Evolutionary conservation across 2,329 filamentous ascomycete genomes (phyloP).

Genomic region (Exophiala spinifera): DNA sequence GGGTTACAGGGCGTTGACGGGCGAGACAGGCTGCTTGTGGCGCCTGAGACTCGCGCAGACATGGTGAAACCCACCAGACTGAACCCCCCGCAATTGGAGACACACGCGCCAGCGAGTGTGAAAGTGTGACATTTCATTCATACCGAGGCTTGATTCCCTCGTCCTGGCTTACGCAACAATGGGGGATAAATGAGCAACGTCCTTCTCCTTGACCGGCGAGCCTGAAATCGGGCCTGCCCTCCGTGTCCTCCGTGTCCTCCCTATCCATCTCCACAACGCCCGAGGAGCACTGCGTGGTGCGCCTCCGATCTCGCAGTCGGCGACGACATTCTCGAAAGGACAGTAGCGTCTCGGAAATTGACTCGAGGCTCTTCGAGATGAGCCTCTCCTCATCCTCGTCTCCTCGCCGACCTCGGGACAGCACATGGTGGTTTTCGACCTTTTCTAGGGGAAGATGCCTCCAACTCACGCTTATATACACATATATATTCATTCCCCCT

Average conservation of each 20-base stretch:
- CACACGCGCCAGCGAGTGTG: background rate
- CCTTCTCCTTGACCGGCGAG: too few species aligned
- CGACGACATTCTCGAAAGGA: conserved; percentile 13
- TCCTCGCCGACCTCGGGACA: conserved; percentile 19
- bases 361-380: conserved; percentile 7
- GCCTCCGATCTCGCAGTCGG: conserved; percentile 16
- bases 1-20: background rate
- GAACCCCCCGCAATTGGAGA: background rate
- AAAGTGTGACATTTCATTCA: too few species aligned
- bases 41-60: background rate
- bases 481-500: too few species aligned
- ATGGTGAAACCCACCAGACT: background rate
- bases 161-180: background rate
- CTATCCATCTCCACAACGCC: background rate
- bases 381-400: conserved; percentile 8
- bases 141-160: background rate
- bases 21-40: background rate
- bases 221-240: too few species aligned
- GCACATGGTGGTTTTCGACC: background rate
- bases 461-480: conserved; percentile 9
- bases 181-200: too few species aligned
- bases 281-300: background rate
- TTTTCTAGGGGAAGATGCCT: background rate
- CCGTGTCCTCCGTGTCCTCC: background rate
- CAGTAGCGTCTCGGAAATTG: conserved; percentile 21